Conservation (phyloP, 2,329 filamentous ascomycete genomes). For the Monosporascus sp. region DNA sequence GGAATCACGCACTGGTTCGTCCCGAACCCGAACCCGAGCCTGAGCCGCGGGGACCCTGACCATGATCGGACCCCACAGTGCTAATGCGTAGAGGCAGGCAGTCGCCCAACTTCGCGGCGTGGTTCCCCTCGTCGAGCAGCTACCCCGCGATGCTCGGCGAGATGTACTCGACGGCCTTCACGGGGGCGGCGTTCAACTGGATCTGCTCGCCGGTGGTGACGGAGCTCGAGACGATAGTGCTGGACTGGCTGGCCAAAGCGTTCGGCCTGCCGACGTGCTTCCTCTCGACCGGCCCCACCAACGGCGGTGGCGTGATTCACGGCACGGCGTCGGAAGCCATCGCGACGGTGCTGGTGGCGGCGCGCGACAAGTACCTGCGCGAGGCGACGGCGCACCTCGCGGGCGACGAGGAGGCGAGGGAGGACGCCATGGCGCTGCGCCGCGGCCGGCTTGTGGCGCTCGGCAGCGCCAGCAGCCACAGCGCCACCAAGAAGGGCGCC, state of each 20-base stretch:
- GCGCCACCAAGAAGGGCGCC: conserved; percentile 80
- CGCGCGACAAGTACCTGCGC: conserved; percentile 71
- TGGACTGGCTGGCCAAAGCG: conserved; percentile 85
- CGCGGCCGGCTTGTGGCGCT: conserved; percentile 73
- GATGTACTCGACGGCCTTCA: conserved; percentile 86
- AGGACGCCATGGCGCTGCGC: conserved; percentile 64
- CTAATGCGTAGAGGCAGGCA: conserved; percentile 45
- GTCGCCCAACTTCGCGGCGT: conserved; percentile 91
- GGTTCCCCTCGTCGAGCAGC: conserved; percentile 78
- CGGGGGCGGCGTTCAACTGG: conserved; percentile 94
- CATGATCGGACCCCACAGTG: not conserved
- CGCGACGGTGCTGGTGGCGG: conserved; percentile 81
- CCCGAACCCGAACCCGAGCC: not conserved
- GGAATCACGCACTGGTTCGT: conserved; percentile 80
- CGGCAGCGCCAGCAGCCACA: conserved; percentile 75
- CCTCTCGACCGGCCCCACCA: conserved; percentile 63
- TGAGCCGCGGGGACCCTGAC: too few relatives aligned
- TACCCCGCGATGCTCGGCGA: conserved; percentile 87
- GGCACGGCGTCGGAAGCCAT: conserved; percentile 86
- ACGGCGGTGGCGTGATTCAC: conserved; percentile 89
- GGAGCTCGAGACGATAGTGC: conserved; percentile 85
- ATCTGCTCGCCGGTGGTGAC: conserved; percentile 89
- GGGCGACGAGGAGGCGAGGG: conserved; percentile 49
- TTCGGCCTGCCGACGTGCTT: conserved; percentile 70
- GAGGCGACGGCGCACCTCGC: conserved; percentile 48